phyloP scores from a whole-genome alignment of 495 filamentous ascomycete genomes.

The Penicillium argentinense region DNA sequence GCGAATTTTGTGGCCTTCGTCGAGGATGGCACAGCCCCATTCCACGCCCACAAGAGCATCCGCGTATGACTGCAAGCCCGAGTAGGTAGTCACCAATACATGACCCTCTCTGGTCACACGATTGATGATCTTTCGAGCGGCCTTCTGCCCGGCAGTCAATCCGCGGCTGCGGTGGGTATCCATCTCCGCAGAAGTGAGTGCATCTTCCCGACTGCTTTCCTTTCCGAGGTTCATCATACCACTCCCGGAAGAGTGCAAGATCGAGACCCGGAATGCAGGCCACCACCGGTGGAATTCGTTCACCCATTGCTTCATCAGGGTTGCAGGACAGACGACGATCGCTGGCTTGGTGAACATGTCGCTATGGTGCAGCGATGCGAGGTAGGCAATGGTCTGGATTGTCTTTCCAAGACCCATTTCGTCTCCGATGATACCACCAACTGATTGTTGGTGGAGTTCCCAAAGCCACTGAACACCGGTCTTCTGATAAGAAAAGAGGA shows the following conservation, averaged over 20 bases:
- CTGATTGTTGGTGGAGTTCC: slow-evolving; percentile 82
- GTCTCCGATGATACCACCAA: slow-evolving; percentile 93
- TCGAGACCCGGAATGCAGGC: slow-evolving; percentile 91
- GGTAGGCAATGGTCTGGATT: slow-evolving; percentile 87
- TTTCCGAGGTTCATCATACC: slow-evolving; percentile 83
- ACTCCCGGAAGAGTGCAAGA: slow-evolving; percentile 90
- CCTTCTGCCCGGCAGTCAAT: slow-evolving; percentile 53
- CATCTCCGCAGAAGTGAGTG: slow-evolving; percentile 45
- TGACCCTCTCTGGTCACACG: slow-evolving; percentile 84
- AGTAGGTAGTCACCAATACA: slow-evolving; percentile 92
- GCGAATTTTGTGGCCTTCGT: slow-evolving; percentile 96
- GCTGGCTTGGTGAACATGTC: slow-evolving; percentile 78
- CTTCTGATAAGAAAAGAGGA: slow-evolving; percentile 92
- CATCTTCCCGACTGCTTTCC: slow-evolving; percentile 72
- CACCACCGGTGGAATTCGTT: slow-evolving; percentile 98
- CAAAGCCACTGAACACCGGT: slow-evolving; percentile 96
- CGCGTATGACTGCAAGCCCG: slow-evolving; percentile 84
- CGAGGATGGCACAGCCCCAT: slow-evolving; percentile 92
- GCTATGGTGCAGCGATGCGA: slow-evolving; percentile 89
- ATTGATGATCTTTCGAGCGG: slow-evolving; percentile 75
- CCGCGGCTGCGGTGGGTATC: slow-evolving; percentile 30
- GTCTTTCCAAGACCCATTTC: slow-evolving; percentile 99
- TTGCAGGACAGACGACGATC: slow-evolving; percentile 89
- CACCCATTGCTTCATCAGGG: slow-evolving; percentile 94
- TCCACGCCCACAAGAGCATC: slow-evolving; percentile 74